Percentiles rank a stretch among this genome's conserved stretches.
Evolutionary conservation across 306 rosid species (phyloP).

Genomic region (Corylus avellana): DNA sequence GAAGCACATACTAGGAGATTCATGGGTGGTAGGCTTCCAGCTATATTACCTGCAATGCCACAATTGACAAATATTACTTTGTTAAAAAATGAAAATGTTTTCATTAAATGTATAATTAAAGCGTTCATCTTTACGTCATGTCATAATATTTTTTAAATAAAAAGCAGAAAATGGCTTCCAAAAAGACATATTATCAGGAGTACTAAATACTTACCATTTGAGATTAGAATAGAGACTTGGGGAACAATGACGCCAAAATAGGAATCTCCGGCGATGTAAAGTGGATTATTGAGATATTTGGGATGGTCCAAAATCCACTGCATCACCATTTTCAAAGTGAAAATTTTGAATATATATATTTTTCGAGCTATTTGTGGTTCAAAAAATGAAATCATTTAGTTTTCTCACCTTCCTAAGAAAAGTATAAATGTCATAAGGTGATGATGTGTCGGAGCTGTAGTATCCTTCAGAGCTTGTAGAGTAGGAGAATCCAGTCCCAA

Average conservation of each 20-base stretch:
- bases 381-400: background rate
- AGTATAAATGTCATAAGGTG: background rate
- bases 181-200: background rate
- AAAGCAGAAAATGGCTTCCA: no score
- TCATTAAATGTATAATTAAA: no score
- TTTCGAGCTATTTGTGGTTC: no score
- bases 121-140: no score
- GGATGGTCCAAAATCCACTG: constrained; percentile 39
- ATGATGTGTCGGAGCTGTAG: constrained; percentile 9
- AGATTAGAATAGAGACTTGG: constrained; percentile 23
- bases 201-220: constrained; percentile 18
- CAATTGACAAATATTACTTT: background rate
- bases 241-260: constrained; percentile 37
- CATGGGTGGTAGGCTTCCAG: constrained; percentile 22
- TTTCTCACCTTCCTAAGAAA: constrained; percentile 24
- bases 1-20: constrained; percentile 10
- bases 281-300: constrained; percentile 13
- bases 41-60: constrained; percentile 18
- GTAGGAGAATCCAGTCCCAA: constrained; percentile 39
- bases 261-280: constrained; percentile 38
- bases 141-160: no score
- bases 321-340: background rate
- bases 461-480: constrained; percentile 17
- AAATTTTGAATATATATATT: no score
- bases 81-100: no score